Evolutionary conservation across 805 yeast species (phyloP).

Genomic region (Saccharomycopsis javanensis): DNA sequence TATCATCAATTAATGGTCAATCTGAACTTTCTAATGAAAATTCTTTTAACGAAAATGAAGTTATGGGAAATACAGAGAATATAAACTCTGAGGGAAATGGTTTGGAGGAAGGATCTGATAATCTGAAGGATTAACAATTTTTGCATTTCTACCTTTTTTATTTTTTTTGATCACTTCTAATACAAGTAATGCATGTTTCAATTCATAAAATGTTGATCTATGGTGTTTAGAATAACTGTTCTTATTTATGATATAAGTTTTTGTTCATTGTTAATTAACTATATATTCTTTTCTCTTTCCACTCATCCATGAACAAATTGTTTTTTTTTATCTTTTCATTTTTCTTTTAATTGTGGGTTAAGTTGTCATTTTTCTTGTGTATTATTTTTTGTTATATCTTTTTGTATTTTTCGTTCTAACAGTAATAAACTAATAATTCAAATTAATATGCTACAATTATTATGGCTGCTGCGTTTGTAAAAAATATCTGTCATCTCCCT

Average conservation of each 20-base stretch:
- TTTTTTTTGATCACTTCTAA: not conserved
- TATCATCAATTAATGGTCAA: not conserved
- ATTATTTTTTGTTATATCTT: not conserved
- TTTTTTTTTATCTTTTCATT: not conserved
- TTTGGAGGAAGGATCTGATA: not conserved
- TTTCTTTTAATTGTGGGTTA: not conserved
- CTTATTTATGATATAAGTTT: too few relatives aligned
- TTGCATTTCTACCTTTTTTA: not conserved
- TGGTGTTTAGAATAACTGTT: too few relatives aligned
- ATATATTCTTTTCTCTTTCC: too few relatives aligned
- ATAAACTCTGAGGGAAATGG: not conserved
- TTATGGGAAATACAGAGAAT: not conserved
- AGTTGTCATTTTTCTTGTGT: not conserved
- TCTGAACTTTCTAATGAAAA: not conserved
- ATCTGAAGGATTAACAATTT: not conserved
- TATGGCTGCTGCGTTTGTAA: not conserved
- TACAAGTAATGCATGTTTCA: not conserved
- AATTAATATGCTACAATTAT: not conserved
- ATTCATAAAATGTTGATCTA: not conserved
- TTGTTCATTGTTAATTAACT: too few relatives aligned
- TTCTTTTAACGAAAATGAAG: not conserved
- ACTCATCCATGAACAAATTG: too few relatives aligned
- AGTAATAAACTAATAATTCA: too few relatives aligned
- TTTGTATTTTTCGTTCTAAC: not conserved
- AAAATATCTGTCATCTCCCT: not conserved